Percentiles rank a stretch among this genome's conserved stretches.
Evolutionary conservation across 2,329 filamentous ascomycete genomes (phyloP).

Genomic region (Aspergillus proliferans): DNA sequence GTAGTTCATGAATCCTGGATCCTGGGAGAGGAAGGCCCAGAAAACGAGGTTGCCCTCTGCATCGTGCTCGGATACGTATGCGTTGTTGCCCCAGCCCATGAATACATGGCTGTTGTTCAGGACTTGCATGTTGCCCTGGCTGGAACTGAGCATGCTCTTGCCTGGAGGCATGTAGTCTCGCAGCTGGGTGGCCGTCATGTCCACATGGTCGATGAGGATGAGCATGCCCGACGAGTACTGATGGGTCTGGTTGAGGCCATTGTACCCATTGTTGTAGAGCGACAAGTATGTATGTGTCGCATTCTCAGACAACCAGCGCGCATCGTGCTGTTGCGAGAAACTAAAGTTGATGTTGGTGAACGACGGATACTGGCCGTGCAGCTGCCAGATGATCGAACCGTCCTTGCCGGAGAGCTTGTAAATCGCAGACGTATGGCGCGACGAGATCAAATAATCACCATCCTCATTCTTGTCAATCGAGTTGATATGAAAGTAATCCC

Average conservation of each 20-base stretch:
- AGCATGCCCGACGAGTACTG: constrained; percentile 34
- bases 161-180: constrained; percentile 24
- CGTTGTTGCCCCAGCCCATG: constrained; percentile 39
- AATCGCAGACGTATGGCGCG: constrained; percentile 34
- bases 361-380: constrained; percentile 32
- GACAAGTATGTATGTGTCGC: constrained; percentile 33
- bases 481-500: constrained; percentile 43
- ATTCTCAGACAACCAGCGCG: constrained; percentile 34
- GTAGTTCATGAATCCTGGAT: constrained; percentile 34
- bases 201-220: constrained; percentile 32
- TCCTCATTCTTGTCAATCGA: constrained; percentile 37
- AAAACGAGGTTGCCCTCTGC: constrained; percentile 32
- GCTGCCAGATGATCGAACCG: constrained; percentile 33
- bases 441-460: constrained; percentile 39
- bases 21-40: constrained; percentile 30
- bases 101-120: constrained; percentile 33
- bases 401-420: constrained; percentile 38
- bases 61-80: constrained; percentile 35
- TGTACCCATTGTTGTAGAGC: constrained; percentile 38
- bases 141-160: constrained; percentile 26
- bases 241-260: constrained; percentile 36
- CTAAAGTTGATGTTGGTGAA: constrained; percentile 35
- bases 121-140: constrained; percentile 36
- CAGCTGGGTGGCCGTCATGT: constrained; percentile 29
- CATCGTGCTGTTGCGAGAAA: constrained; percentile 41